Percentiles rank a stretch among this genome's conserved stretches.
These are phyloP conservation scores for Cyclocybe aegerita DNA, from an alignment of 768 basidiomycete species.

Conservation along the genomic window DNA sequence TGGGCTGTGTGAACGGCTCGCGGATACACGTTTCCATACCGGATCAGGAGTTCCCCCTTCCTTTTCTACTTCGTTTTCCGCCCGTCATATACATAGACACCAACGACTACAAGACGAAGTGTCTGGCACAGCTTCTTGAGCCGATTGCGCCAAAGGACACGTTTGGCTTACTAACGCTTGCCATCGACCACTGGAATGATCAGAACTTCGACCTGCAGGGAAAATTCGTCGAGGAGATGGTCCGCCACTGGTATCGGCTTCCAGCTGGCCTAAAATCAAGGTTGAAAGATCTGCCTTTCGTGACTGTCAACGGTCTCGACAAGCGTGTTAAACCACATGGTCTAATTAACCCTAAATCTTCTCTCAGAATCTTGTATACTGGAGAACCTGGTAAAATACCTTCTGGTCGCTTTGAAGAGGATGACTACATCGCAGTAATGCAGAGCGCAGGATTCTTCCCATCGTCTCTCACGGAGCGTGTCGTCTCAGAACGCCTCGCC, in stretches of 20 bases:
- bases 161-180: conserved; percentile 22
- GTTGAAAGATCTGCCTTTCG: conserved; percentile 25
- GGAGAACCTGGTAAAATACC: conserved; percentile 17
- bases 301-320: conserved; percentile 17
- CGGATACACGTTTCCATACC: too few relatives aligned
- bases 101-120: background rate
- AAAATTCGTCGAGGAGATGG: conserved; percentile 26
- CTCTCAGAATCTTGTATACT: conserved; percentile 22
- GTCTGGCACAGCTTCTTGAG: conserved; percentile 5
- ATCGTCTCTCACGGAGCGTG: conserved; percentile 22
- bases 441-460: conserved; percentile 24
- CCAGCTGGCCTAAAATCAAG: background rate
- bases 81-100: too few relatives aligned
- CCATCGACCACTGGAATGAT: conserved; percentile 23
- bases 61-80: too few relatives aligned
- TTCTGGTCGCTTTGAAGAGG: conserved; percentile 5
- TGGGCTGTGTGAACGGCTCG: too few relatives aligned
- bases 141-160: background rate
- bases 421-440: conserved; percentile 8
- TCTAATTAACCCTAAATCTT: conserved; percentile 29
- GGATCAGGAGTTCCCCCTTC: too few relatives aligned
- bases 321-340: conserved; percentile 17
- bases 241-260: conserved; percentile 17
- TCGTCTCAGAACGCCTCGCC: conserved; percentile 33
- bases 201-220: conserved; percentile 22